These are phyloP conservation scores for Cryptococcus sp. DNA, from an alignment of 1,284 basidiomycete species.

Conservation along the genomic window DNA sequence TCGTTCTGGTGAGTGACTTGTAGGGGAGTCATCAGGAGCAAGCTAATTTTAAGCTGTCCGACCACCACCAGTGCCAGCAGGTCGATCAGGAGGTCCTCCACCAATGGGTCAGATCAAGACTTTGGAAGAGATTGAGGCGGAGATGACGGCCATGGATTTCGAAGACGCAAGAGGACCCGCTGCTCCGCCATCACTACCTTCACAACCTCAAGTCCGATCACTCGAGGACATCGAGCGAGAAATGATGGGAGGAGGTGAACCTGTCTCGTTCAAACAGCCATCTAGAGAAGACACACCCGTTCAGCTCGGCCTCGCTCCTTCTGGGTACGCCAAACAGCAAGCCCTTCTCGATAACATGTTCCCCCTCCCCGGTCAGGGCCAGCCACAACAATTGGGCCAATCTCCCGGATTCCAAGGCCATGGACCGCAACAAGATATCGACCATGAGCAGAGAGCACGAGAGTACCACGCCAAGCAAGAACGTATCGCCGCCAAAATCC, in stretches of 20 bases:
- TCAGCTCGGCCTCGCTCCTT: conserved; percentile 24
- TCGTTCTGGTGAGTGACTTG: conserved; percentile 16
- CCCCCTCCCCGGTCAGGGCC: conserved; percentile 35
- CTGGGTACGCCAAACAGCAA: conserved; percentile 36
- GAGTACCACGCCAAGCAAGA: conserved; percentile 30
- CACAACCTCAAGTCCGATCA: conserved; percentile 34
- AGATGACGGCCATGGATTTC: conserved; percentile 57
- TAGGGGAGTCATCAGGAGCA: conserved; percentile 12
- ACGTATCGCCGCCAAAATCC: conserved; percentile 40
- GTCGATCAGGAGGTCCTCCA: conserved; percentile 11
- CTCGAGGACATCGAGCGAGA: conserved; percentile 50
- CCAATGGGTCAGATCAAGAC: conserved; percentile 61
- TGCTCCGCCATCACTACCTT: conserved; percentile 9
- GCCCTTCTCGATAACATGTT: conserved; percentile 45
- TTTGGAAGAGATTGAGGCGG: conserved; percentile 88
- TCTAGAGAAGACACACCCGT: conserved; percentile 29
- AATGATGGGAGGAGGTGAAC: conserved; percentile 37
- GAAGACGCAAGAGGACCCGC: conserved; percentile 4
- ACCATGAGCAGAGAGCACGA: conserved; percentile 33
- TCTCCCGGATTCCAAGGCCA: neutral
- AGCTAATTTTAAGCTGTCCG: conserved; percentile 25
- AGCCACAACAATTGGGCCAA: conserved; percentile 12
- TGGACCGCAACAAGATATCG: conserved; percentile 3
- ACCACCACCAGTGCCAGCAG: conserved; percentile 36
- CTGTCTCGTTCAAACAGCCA: conserved; percentile 25